phyloP scores from a whole-genome alignment of 169 alveolate species.

The Babesia sp. region DNA sequence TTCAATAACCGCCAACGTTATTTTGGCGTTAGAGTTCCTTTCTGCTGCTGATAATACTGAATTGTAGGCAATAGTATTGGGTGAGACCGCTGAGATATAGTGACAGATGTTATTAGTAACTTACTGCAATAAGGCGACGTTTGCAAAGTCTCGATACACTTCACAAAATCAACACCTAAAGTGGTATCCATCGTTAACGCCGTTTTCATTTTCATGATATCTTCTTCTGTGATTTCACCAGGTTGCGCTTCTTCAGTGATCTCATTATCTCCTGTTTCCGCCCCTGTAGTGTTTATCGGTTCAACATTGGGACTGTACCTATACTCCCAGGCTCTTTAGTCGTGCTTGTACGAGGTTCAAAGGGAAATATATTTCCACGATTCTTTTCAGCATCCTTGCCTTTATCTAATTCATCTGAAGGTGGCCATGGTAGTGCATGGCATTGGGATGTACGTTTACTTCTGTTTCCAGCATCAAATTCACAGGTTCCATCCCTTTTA shows the following conservation, averaged over 20 bases:
- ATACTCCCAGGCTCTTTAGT: no score
- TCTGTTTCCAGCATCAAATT: no score
- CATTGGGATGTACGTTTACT: no score
- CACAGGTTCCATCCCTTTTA: no score
- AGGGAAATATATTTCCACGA: no score
- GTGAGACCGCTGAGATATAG: conserved; percentile 38
- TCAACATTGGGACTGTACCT: no score
- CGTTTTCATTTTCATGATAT: conserved; percentile 53
- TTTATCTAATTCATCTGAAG: no score
- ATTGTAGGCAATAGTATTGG: conserved; percentile 66
- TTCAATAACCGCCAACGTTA: conserved; percentile 22
- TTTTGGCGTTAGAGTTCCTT: conserved; percentile 44
- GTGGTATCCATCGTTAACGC: conserved; percentile 47
- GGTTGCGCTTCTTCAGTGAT: conserved; percentile 24
- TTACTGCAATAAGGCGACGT: conserved; percentile 63
- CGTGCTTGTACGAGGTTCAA: no score
- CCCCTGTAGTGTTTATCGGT: no score
- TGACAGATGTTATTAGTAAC: not conserved
- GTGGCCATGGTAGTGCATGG: no score
- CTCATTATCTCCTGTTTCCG: not conserved
- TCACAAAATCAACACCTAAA: conserved; percentile 61
- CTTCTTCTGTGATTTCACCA: conserved; percentile 41
- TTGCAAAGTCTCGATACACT: conserved; percentile 44
- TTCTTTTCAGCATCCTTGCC: no score
- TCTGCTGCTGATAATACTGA: conserved; percentile 66